phyloP scores from a whole-genome alignment of 1,284 basidiomycete genomes.

The Leccinum huronense region DNA sequence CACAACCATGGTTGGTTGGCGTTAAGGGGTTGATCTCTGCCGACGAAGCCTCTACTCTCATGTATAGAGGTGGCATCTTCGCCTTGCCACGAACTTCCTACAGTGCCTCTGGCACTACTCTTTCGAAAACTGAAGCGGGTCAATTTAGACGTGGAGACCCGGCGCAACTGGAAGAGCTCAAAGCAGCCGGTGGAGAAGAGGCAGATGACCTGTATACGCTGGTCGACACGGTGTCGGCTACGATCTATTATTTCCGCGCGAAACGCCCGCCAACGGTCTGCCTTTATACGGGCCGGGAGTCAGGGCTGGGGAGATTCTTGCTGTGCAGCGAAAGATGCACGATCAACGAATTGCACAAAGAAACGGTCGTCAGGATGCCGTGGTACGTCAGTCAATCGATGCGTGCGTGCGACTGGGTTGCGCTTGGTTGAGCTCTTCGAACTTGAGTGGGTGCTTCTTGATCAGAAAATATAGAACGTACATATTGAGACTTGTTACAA shows the following conservation, averaged over 20 bases:
- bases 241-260: constrained; percentile 32
- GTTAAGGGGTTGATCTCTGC: constrained; percentile 30
- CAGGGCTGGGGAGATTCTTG: constrained; percentile 29
- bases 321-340: constrained; percentile 26
- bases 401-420: constrained; percentile 27
- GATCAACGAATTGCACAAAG: constrained; percentile 26
- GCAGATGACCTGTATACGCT: constrained; percentile 25
- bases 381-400: constrained; percentile 21
- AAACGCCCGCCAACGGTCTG: constrained; percentile 30
- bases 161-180: constrained; percentile 12
- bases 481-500: no score
- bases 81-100: constrained; percentile 22
- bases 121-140: constrained; percentile 14
- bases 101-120: constrained; percentile 24
- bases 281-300: constrained; percentile 27
- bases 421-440: constrained; percentile 14
- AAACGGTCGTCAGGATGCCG: constrained; percentile 28
- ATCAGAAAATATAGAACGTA: no score
- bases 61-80: constrained; percentile 18
- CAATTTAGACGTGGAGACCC: constrained; percentile 23
- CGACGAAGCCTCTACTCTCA: constrained; percentile 19
- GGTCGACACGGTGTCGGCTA: constrained; percentile 28
- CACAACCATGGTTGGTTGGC: constrained; percentile 30
- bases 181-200: not conserved
- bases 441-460: no score